Evolutionary conservation across 1,284 basidiomycete genomes (phyloP).

Genomic region (Pulveroboletus sp.): DNA sequence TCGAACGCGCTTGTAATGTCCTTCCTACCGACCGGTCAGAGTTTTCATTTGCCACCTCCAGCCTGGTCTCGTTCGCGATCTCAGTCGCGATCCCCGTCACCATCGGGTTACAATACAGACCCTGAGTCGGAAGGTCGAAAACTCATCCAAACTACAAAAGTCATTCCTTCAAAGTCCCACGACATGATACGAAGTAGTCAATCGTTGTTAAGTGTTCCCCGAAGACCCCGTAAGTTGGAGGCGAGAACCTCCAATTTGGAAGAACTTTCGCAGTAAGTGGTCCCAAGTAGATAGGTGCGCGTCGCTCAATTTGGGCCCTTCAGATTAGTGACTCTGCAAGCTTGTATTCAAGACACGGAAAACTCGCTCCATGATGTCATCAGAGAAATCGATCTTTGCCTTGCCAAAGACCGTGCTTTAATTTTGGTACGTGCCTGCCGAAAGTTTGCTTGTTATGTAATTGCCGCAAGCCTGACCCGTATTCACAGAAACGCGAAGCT

Average conservation of each 20-base stretch:
- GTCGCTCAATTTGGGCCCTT: background rate
- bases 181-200: slow-evolving; percentile 22
- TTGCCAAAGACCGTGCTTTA: slow-evolving; percentile 46
- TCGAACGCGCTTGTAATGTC: slow-evolving; percentile 73
- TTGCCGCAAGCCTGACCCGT: slow-evolving; percentile 23
- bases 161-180: slow-evolving; percentile 19
- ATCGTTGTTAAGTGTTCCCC: slow-evolving; percentile 17
- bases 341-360: slow-evolving; percentile 67
- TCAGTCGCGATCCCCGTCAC: slow-evolving; percentile 51
- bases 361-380: slow-evolving; percentile 57
- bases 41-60: slow-evolving; percentile 55
- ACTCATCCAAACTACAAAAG: slow-evolving; percentile 32
- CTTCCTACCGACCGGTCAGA: slow-evolving; percentile 57
- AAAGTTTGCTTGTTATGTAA: slow-evolving; percentile 26
- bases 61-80: slow-evolving; percentile 30
- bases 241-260: slow-evolving; percentile 59
- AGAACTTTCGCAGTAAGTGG: slow-evolving; percentile 67
- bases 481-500: slow-evolving; percentile 57
- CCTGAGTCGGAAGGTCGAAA: slow-evolving; percentile 55
- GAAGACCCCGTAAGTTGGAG: slow-evolving; percentile 32
- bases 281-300: slow-evolving; percentile 7
- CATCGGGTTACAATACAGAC: slow-evolving; percentile 67
- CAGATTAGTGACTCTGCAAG: slow-evolving; percentile 72
- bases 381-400: slow-evolving; percentile 51
- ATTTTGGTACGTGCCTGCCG: slow-evolving; percentile 43